phyloP scores from a whole-genome alignment of 2,329 filamentous ascomycete genomes.

The Aspergillus oerlinghausenensis region DNA sequence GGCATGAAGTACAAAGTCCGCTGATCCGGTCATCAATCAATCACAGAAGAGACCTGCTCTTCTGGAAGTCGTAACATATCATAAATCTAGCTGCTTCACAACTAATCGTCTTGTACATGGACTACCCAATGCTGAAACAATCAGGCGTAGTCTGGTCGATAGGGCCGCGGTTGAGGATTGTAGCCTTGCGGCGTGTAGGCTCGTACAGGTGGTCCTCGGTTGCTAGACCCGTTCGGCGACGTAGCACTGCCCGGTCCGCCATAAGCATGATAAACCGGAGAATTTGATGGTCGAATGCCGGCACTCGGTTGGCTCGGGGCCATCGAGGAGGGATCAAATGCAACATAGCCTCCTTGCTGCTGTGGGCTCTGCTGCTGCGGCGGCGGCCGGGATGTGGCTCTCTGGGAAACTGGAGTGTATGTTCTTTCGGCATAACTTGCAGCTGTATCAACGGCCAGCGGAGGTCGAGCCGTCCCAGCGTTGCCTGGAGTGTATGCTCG shows the following conservation, averaged over 20 bases:
- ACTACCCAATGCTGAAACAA: neutral
- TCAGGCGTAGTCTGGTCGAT: conserved; percentile 8
- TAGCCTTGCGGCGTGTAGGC: conserved; percentile 18
- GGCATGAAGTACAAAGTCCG: conserved; percentile 4
- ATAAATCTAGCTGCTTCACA: conserved; percentile 6
- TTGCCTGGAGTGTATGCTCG: conserved; percentile 15
- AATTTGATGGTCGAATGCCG: neutral
- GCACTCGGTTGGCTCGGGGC: neutral
- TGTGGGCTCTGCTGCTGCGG: conserved; percentile 9
- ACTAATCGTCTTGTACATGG: neutral
- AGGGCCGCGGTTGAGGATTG: conserved; percentile 6
- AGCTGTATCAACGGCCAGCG: conserved; percentile 13
- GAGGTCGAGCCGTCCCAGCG: conserved; percentile 7
- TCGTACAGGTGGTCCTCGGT: conserved; percentile 15
- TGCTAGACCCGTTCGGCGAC: conserved; percentile 19
- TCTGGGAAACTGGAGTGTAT: conserved; percentile 12
- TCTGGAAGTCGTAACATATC: conserved; percentile 17
- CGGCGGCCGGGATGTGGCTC: conserved; percentile 7
- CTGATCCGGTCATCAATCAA: conserved; percentile 20
- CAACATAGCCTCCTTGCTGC: conserved; percentile 13
- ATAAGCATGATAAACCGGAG: conserved; percentile 17
- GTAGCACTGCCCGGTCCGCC: conserved; percentile 16
- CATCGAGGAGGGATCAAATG: conserved; percentile 17
- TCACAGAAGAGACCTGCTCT: conserved; percentile 26
- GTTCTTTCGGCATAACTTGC: conserved; percentile 12